Evolutionary conservation across 1,284 basidiomycete species (phyloP), one percentile per base, ranked within the genome.

Genomic region (Boletus sp.): DNA sequence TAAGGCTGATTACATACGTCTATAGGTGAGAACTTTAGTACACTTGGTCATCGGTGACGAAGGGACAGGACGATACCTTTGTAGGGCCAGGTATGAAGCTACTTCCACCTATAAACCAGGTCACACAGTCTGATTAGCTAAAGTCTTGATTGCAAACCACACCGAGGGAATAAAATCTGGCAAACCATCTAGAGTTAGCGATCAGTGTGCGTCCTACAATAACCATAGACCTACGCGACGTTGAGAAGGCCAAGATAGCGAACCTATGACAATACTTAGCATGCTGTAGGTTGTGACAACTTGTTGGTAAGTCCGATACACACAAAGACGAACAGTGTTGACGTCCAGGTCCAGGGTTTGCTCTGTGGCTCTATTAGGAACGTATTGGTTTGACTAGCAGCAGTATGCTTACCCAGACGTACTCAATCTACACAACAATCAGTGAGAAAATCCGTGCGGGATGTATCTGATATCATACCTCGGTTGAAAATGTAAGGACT

Each of bases 201-300:
- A 20, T 16, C 4, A 8, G n/a, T 10, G 3, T 10, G 17, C 17
- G 14, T 14, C 13, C 22, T 16, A 12, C 19, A 36, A 20, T n/a
- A n/a, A n/a, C n/a, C 6, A 3, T 10, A 25, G 12, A 41, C 34
- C 13, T 16, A 51, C 50, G 20, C 9, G 6, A 44, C 2, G n/a
- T 16, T 9, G 6, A 3, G 27, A n/a, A 51, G 7, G 12, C 50
- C 50, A 13, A 19, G 8, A 34, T 51, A 51, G 29, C 49, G 49
- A 14, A 46, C 30, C 47, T 51, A n/a, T 22, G n/a, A 26, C 5
- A 22, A 16, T 32, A 5, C 27, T 45, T 17, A 36, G 33, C 14
- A 10, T 13, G 5, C 6, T 25, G 8, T 2, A 4, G 4, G n/a
- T n/a, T n/a, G n/a, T n/a, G n/a, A n/a, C n/a, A n/a, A n/a, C n/a